phyloP scores from a whole-genome alignment of 306 rosid genomes.

The Vigna reflexopilosa region DNA sequence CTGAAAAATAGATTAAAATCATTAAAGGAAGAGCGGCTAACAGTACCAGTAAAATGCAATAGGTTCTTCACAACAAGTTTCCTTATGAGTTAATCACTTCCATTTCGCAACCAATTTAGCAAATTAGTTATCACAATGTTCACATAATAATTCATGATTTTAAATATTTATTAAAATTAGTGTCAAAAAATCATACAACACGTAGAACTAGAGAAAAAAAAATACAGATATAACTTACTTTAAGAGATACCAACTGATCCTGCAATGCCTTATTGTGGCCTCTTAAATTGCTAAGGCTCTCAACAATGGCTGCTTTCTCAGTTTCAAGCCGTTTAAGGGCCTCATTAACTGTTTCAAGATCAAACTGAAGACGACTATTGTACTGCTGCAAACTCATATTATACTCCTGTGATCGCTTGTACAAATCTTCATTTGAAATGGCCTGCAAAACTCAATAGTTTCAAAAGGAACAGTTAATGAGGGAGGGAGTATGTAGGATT shows the following conservation, averaged over 20 bases:
- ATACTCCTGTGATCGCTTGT: conserved; percentile 83
- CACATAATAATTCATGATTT: conserved; percentile 24
- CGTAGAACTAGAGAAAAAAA: not conserved
- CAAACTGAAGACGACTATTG: conserved; percentile 80
- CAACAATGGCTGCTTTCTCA: conserved; percentile 84
- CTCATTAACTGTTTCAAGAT: conserved; percentile 68
- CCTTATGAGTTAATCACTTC: not conserved
- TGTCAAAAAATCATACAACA: conserved; percentile 6
- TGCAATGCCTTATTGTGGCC: conserved; percentile 82
- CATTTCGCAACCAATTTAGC: not conserved
- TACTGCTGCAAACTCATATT: conserved; percentile 87
- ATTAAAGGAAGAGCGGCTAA: not conserved
- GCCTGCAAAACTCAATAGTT: conserved; percentile 55
- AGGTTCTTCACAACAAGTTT: not conserved
- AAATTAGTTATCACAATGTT: not conserved
- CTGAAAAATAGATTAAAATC: conserved; percentile 44
- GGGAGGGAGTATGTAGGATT: conserved; percentile 3
- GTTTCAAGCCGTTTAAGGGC: conserved; percentile 74
- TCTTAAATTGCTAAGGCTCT: conserved; percentile 74
- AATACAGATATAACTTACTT: conserved; percentile 53
- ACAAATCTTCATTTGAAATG: conserved; percentile 70
- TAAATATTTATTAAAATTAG: not conserved
- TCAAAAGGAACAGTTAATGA: conserved; percentile 1
- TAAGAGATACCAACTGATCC: conserved; percentile 70
- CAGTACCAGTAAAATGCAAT: not conserved